Base-by-base conservation (phyloP, 305 asterid genomes). In the Fraxinus baroniana region DNA sequence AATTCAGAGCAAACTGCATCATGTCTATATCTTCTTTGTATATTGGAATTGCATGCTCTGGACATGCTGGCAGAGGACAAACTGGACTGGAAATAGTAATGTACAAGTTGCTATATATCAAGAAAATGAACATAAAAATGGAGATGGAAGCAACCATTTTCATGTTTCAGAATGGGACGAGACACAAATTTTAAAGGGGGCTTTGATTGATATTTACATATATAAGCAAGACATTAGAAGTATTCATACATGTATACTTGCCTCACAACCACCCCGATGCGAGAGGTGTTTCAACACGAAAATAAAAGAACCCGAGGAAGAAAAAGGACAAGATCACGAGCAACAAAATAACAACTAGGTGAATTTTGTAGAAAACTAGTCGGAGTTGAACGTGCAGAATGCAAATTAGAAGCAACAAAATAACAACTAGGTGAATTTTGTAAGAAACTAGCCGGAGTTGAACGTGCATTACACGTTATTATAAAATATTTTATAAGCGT, bases 1-100 rank as follows among this genome's bases (percentile, higher is more conserved):
- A 30, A 18, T 89, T 89, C 64, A 28, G 49, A 0, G 92, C 37
- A 85, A 89, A 86, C 72, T 89, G 89, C 74, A 90, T 6, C 83
- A 75, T 7, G 77, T 87, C 86, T 10, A 79, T 32, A 33, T 88
- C 93, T 33, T 33, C 55, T 36, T 37, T 7, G 81, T 30, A 0
- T 18, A 82, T n/a, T 1, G 87, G 81, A 44, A 64, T 17, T 24
- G 68, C 86, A 1, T 57, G 24, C 37, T 24, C 0, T 10, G 84
- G 84, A 8, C 71, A 79, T 1, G 37, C 79, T 71, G 87, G 26
- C 4, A 30, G 37, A 30, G 86, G 82, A 20, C 89, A 84, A 55
- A 64, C 17, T 5, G 80, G 70, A n/a, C 57, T 20, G 49, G 85
- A 66, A 3, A 62, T 33, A 5, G 66, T 62, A 1, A 49, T 20